These are phyloP conservation scores for Fraxinus nigra DNA, from an alignment of 305 asterid species.

Conservation along the genomic window DNA sequence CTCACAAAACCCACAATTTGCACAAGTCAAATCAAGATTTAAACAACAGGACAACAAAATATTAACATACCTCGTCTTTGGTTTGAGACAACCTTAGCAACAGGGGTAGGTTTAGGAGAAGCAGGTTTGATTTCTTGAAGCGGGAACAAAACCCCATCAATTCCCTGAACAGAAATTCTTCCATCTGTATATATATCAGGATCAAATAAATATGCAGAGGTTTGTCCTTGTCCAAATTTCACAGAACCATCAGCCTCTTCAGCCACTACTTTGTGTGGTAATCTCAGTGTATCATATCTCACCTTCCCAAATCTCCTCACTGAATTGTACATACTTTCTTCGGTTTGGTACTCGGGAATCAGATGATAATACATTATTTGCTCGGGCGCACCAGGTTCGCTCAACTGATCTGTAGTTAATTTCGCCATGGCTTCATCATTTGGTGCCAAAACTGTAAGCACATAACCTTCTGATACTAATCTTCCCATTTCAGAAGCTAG, in stretches of 20 bases:
- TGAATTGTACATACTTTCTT: constrained; percentile 91
- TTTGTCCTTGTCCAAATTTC: constrained; percentile 70
- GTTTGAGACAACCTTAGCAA: constrained; percentile 52
- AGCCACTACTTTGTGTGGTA: constrained; percentile 78
- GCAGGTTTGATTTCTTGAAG: constrained; percentile 43
- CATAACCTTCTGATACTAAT: constrained; percentile 85
- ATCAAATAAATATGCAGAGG: constrained; percentile 77
- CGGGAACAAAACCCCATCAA: constrained; percentile 78
- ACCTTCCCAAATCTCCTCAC: constrained; percentile 84
- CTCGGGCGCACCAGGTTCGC: constrained; percentile 95
- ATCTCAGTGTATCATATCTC: constrained; percentile 67
- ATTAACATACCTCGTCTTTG: constrained; percentile 65
- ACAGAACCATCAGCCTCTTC: constrained; percentile 97
- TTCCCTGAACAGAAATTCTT: constrained; percentile 93
- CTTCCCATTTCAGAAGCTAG: constrained; percentile 88
- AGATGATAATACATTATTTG: constrained; percentile 79
- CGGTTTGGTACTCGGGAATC: constrained; percentile 87
- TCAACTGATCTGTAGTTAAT: constrained; percentile 71
- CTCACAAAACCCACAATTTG: not conserved
- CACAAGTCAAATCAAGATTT: not conserved
- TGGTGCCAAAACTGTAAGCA: constrained; percentile 76
- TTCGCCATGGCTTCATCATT: constrained; percentile 97
- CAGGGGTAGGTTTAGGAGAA: constrained; percentile 43
- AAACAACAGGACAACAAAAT: constrained; percentile 3
- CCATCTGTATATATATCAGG: constrained; percentile 98